These are phyloP conservation scores for Coleophoma crateriformis DNA, from an alignment of 2,329 filamentous ascomycete species.

Conservation along the genomic window DNA sequence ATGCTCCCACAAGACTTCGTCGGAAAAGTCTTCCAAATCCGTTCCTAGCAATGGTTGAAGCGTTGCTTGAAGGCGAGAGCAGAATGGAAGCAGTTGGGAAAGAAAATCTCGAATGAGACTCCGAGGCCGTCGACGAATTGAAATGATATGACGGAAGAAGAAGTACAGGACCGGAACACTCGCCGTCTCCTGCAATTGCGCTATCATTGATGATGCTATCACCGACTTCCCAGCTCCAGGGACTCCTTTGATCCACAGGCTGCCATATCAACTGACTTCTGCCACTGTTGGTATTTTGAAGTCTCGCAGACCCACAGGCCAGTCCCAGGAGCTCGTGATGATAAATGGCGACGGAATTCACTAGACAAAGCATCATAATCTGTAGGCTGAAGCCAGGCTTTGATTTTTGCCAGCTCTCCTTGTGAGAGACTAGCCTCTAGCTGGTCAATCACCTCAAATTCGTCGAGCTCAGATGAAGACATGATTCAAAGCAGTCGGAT, in stretches of 20 bases:
- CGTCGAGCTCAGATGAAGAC: constrained; percentile 2
- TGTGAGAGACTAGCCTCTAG: constrained; percentile 6
- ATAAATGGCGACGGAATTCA: constrained; percentile 11
- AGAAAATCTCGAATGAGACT: constrained; percentile 27
- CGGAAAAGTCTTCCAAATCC: constrained; percentile 8
- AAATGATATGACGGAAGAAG: constrained; percentile 32
- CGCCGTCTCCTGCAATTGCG: constrained; percentile 10
- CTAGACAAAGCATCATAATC: constrained; percentile 8
- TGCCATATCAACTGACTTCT: constrained; percentile 25
- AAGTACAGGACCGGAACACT: constrained; percentile 26
- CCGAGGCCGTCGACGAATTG: constrained; percentile 21
- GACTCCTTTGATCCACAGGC: constrained; percentile 41
- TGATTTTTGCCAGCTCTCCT: constrained; percentile 8
- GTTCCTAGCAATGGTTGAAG: constrained; percentile 7
- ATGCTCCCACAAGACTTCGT: constrained; percentile 24
- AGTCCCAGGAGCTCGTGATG: constrained; percentile 7
- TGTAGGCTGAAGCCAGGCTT: constrained; percentile 9
- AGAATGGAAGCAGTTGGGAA: constrained; percentile 25
- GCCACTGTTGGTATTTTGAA: constrained; percentile 11
- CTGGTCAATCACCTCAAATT: constrained; percentile 9
- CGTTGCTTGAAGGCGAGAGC: constrained; percentile 18
- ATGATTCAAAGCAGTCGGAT: not conserved
- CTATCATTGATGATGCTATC: constrained; percentile 21
- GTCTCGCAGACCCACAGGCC: constrained; percentile 10
- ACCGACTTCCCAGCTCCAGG: constrained; percentile 38